Percentiles rank a stretch among this genome's conserved stretches.
These are phyloP conservation scores for Dioscorea alata DNA, from an alignment of 106 monocot species.

Conservation along the genomic window DNA sequence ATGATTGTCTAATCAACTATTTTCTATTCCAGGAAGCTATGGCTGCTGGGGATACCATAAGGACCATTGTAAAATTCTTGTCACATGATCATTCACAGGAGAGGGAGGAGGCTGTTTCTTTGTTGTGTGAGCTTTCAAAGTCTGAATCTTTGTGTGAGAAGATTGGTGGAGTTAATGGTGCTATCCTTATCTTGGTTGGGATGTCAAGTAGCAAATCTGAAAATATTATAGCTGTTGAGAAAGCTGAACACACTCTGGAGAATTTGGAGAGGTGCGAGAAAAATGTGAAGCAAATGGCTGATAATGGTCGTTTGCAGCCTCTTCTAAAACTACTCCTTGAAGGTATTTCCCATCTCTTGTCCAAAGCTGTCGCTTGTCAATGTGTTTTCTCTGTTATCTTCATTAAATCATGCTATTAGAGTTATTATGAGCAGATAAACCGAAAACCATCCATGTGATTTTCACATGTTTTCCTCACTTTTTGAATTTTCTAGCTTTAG, in stretches of 20 bases:
- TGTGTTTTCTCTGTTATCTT: conserved; percentile 5
- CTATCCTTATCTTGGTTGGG: conserved; percentile 82
- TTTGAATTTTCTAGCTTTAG: too few species aligned
- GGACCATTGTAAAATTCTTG: conserved; percentile 84
- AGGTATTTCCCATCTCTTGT: too few species aligned
- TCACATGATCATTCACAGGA: conserved; percentile 59
- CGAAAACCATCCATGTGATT: too few species aligned
- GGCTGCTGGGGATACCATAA: conserved; percentile 62
- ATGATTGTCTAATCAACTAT: neutral
- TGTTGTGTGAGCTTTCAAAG: conserved; percentile 85
- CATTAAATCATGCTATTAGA: neutral
- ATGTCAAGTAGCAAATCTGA: conserved; percentile 82
- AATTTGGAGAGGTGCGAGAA: conserved; percentile 75
- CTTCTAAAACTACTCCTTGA: conserved; percentile 69
- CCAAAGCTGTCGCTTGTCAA: neutral
- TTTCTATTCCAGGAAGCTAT: conserved; percentile 46
- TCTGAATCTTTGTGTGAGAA: conserved; percentile 67
- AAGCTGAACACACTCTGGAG: conserved; percentile 68
- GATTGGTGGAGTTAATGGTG: conserved; percentile 74
- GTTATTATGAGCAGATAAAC: too few species aligned
- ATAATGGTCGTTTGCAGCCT: conserved; percentile 80
- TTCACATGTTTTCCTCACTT: too few species aligned
- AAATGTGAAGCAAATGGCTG: conserved; percentile 93
- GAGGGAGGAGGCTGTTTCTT: conserved; percentile 72
- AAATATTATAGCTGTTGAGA: conserved; percentile 55